A percentile compares a stretch with the other conserved stretches of the same genome.
Conservation (phyloP, 208 protist genomes). For the Acanthamoeba lenticulata region DNA sequence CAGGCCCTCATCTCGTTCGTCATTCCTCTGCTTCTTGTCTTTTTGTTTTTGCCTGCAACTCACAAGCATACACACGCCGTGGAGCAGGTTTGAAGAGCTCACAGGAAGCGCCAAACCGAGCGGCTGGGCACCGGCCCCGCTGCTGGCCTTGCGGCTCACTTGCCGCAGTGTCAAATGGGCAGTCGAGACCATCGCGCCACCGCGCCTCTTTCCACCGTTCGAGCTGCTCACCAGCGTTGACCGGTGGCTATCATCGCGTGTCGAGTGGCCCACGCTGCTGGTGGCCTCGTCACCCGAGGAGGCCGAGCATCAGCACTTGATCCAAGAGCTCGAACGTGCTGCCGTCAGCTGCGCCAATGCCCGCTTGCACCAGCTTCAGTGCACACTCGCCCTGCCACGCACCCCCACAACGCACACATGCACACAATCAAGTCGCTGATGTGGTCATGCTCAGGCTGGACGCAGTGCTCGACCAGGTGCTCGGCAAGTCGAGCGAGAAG, state of each 20-base stretch:
- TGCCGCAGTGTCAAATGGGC: neutral
- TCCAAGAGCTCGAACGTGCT: neutral
- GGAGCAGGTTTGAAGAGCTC: neutral
- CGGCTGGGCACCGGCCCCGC: neutral
- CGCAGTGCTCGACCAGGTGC: neutral
- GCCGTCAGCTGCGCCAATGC: neutral
- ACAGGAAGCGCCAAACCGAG: neutral
- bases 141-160: neutral
- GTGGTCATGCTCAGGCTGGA: neutral
- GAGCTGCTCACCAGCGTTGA: neutral
- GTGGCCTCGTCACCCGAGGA: neutral
- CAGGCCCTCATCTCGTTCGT: neutral
- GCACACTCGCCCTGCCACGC: neutral
- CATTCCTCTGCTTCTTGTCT: neutral
- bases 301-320: neutral
- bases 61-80: neutral
- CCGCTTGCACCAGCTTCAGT: neutral
- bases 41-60: neutral
- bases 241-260: neutral
- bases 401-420: neutral
- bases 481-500: neutral
- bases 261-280: neutral
- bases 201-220: neutral
- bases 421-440: neutral
- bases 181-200: neutral